These are phyloP conservation scores for Podosphaera fusca DNA, from an alignment of 2,329 filamentous ascomycete genomes.

Conservation along the genomic window DNA sequence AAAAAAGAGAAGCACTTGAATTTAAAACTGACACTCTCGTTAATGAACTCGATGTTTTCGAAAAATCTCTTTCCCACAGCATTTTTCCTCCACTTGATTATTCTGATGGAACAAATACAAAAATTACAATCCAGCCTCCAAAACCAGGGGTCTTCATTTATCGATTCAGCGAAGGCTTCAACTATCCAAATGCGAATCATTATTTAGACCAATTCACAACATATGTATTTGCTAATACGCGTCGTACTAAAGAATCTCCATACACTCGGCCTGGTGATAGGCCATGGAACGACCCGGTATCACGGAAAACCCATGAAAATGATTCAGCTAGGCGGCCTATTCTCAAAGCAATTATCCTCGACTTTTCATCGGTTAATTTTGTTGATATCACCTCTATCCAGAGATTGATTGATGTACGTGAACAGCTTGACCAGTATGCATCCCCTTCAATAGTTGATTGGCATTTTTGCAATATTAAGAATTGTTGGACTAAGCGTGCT, in stretches of 20 bases:
- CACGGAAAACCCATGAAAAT: slow-evolving; percentile 26
- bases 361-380: slow-evolving; percentile 84
- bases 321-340: slow-evolving; percentile 34
- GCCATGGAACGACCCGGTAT: slow-evolving; percentile 87
- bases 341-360: slow-evolving; percentile 74
- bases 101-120: slow-evolving; percentile 74
- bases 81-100: slow-evolving; percentile 76
- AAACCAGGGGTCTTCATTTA: slow-evolving; percentile 92
- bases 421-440: slow-evolving; percentile 73
- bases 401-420: slow-evolving; percentile 78
- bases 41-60: slow-evolving; percentile 18
- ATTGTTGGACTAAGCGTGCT: slow-evolving; percentile 83
- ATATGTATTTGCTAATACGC: slow-evolving; percentile 46
- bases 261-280: slow-evolving; percentile 50
- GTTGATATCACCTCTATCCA: slow-evolving; percentile 86
- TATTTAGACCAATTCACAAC: slow-evolving; percentile 59
- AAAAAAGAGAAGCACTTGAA: too few species aligned
- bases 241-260: slow-evolving; percentile 47
- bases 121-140: slow-evolving; percentile 54
- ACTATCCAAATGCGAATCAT: slow-evolving; percentile 81
- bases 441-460: slow-evolving; percentile 68
- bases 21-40: too few species aligned
- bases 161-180: slow-evolving; percentile 82
- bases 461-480: slow-evolving; percentile 88
- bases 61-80: slow-evolving; percentile 31